Evolutionary conservation across 2,329 filamentous ascomycete species (phyloP).

Genomic region (Colletotrichum lupini): DNA sequence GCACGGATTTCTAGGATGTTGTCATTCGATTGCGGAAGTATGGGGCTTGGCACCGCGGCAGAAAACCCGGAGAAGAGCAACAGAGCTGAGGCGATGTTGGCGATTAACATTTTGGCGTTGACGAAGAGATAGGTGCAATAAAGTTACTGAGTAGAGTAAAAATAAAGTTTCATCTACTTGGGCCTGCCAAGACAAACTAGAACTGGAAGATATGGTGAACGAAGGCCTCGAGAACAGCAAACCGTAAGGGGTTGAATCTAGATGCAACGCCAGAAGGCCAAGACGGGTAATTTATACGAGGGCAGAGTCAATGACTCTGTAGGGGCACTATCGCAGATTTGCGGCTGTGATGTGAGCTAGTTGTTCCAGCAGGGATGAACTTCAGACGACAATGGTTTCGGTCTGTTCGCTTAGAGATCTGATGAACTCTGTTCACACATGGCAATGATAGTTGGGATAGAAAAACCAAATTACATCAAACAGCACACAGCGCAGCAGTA

Average conservation of each 20-base stretch:
- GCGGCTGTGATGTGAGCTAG: not conserved
- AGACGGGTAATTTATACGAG: not conserved
- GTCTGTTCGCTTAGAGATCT: not conserved
- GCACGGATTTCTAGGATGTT: not conserved
- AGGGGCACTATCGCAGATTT: not conserved
- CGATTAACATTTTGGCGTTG: conserved; percentile 11
- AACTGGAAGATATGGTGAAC: not conserved
- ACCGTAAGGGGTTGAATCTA: not conserved
- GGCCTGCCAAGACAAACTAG: not conserved
- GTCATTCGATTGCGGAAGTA: not conserved
- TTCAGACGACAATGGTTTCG: not conserved
- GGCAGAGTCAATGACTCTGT: not conserved
- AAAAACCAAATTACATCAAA: not conserved
- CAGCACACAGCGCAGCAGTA: not conserved
- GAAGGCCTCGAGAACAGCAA: not conserved
- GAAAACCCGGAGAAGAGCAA: not conserved
- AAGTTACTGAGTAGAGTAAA: not conserved
- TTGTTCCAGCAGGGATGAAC: not conserved
- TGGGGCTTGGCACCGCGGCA: not conserved
- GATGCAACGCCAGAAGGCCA: not conserved
- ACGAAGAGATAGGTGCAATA: too few species aligned
- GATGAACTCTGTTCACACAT: not conserved
- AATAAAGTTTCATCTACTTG: not conserved
- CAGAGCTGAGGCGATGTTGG: not conserved
- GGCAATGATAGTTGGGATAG: not conserved